These are phyloP conservation scores for Apiospora rasikravindrae DNA, from an alignment of 2,329 filamentous ascomycete genomes.

Conservation along the genomic window DNA sequence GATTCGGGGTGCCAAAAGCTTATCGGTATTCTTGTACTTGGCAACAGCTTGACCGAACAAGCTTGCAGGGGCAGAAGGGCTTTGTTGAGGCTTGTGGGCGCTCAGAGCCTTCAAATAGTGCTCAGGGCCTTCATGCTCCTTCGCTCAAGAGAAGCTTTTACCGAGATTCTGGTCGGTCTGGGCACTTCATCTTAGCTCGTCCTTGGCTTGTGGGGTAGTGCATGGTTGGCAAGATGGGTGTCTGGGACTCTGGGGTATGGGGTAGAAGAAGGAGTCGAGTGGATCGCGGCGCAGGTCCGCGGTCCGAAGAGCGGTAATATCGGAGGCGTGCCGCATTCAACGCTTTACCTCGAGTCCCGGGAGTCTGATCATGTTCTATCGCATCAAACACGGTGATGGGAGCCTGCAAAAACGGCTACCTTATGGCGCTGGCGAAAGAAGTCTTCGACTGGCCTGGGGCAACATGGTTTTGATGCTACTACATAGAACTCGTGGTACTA, in stretches of 20 bases:
- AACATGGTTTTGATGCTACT: neutral
- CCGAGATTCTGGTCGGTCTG: neutral
- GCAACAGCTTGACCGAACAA: neutral
- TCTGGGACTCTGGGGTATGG: neutral
- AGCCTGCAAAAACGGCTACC: neutral
- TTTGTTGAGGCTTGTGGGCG: neutral
- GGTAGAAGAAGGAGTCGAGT: neutral
- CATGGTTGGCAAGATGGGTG: neutral
- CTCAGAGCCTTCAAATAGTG: neutral
- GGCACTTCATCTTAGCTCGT: neutral
- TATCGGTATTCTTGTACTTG: neutral
- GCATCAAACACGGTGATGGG: neutral
- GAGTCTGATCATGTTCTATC: neutral
- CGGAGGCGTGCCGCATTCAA: neutral
- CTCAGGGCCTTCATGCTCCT: neutral
- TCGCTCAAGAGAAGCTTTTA: neutral
- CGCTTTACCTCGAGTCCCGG: neutral
- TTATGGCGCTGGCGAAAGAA: neutral
- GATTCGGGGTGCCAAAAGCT: neutral
- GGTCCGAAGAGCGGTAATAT: neutral
- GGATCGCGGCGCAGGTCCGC: neutral
- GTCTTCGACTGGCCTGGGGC: neutral
- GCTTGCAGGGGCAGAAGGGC: neutral
- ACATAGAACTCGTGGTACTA: neutral
- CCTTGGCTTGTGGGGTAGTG: neutral